Evolutionary conservation across 2,329 filamentous ascomycete genomes (phyloP), one percentile per base, ranked within the genome.

Genomic region (Calonectria ilicicola): DNA sequence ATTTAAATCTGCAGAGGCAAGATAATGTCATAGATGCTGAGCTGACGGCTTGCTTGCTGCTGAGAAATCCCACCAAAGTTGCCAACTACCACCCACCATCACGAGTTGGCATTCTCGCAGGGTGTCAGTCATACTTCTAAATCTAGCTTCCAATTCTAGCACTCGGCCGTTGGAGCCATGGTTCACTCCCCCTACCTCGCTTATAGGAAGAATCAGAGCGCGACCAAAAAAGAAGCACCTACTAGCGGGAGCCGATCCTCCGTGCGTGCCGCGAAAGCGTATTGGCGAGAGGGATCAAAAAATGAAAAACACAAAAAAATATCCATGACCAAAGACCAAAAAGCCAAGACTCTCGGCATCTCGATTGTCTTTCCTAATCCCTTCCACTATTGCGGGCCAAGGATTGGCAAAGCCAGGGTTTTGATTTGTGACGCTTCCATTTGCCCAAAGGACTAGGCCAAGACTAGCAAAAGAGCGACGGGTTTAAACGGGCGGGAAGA

Each of bases 331-430:
- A 35, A 35, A 15, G 29, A 9, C 29, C 29, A 5, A 5, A 32
- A 32, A 32, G 68, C 68, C 67, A 67, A 75, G 71, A 74, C 32
- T 32, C 67, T 72, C 38, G 56, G 42, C 65, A 65, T 69, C 67
- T 60, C 23, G 60, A 67, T 42, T 46, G 23, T 64, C 38, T 68
- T 63, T 26, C 49, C 56, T 67, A 23, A 23, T 49, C 58, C 67
- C 53, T 42, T 27, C 38, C 58, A 27, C 21, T 42, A 44, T 58
- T 58, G 53, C 53, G 53, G 53, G 53, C 26, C 47, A 51, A 27
- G 47, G 26, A 51, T 44, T 44, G 8, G 42, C 14, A 58, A 21
- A 38, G 19, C 53, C 29, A 38, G 53, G 53, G 53, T 58, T 58
- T 29, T 58, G 53, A 58, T 38, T 58, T 26, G 53, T 32, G 21